Percentiles rank a stretch among this genome's conserved stretches.
phyloP scores from a whole-genome alignment of 805 yeast genomes.

The Yarrowia keelungensis region DNA sequence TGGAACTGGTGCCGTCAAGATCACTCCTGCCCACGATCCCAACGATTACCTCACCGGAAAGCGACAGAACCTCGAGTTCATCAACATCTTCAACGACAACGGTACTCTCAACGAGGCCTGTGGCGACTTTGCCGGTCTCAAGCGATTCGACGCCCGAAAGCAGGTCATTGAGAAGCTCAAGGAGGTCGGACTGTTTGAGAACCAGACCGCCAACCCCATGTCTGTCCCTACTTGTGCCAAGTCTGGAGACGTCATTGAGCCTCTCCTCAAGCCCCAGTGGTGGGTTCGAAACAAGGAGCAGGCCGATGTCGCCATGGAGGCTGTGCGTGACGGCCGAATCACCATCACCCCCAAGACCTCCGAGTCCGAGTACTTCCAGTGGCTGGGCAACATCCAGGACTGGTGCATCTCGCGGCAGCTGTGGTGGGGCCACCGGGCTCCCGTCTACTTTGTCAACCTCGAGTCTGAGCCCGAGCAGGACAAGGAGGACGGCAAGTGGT shows the following conservation, averaged over 20 bases:
- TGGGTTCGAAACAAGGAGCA: conserved; percentile 92
- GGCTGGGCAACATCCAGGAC: conserved; percentile 96
- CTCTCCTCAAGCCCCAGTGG: conserved; percentile 98
- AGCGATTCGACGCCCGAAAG: conserved; percentile 92
- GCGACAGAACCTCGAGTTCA: conserved; percentile 85
- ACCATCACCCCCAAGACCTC: conserved; percentile 86
- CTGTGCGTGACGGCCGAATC: conserved; percentile 81
- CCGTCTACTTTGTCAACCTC: conserved; percentile 84
- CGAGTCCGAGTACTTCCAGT: conserved; percentile 90
- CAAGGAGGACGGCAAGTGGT: conserved; percentile 67
- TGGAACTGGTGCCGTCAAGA: conserved; percentile 99
- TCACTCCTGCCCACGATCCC: conserved; percentile 97
- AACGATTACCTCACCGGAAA: conserved; percentile 97
- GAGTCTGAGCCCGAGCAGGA: conserved; percentile 68
- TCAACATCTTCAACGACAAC: conserved; percentile 90
- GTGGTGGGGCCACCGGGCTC: conserved; percentile 99
- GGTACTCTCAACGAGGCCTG: conserved; percentile 90
- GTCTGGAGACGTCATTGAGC: conserved; percentile 97
- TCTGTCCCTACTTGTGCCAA: conserved; percentile 91
- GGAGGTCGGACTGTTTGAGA: conserved; percentile 75
- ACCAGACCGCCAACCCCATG: conserved; percentile 95
- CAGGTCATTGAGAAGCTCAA: conserved; percentile 81
- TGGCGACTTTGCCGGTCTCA: conserved; percentile 91
- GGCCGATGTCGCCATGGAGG: conserved; percentile 87
- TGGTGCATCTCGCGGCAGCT: conserved; percentile 97